Conservation (phyloP, 257 asterid genomes). For the Anisodus tanguticus region DNA sequence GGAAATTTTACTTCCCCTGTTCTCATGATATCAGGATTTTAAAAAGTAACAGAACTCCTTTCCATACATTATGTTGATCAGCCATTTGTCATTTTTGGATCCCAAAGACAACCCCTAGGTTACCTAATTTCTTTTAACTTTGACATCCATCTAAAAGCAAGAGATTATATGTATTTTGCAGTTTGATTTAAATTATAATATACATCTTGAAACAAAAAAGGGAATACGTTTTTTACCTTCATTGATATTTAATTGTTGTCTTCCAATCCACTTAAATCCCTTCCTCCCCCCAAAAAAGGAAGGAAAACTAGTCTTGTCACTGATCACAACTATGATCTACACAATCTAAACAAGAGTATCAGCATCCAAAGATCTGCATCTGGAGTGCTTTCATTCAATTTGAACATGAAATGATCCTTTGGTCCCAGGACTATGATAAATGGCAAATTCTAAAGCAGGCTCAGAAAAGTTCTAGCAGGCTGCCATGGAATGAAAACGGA, state of each 20-base stretch:
- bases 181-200: neutral
- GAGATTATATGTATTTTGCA: neutral
- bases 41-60: neutral
- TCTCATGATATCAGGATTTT: neutral
- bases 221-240: neutral
- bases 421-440: neutral
- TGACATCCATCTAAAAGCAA: neutral
- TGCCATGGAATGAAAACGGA: neutral
- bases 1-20: neutral
- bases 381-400: neutral
- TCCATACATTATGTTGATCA: neutral
- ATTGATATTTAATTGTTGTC: neutral
- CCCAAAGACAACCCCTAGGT: neutral
- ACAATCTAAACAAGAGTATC: conserved; percentile 20
- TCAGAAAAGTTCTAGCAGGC: neutral
- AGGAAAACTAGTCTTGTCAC: conserved; percentile 8
- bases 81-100: neutral
- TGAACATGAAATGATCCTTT: neutral
- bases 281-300: neutral
- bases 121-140: neutral
- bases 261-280: neutral
- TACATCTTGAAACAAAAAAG: neutral
- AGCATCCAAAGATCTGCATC: neutral
- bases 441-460: neutral
- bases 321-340: conserved; percentile 22